Base-by-base conservation (phyloP, 2,329 filamentous ascomycete species). In the Anthostomella pinea region DNA sequence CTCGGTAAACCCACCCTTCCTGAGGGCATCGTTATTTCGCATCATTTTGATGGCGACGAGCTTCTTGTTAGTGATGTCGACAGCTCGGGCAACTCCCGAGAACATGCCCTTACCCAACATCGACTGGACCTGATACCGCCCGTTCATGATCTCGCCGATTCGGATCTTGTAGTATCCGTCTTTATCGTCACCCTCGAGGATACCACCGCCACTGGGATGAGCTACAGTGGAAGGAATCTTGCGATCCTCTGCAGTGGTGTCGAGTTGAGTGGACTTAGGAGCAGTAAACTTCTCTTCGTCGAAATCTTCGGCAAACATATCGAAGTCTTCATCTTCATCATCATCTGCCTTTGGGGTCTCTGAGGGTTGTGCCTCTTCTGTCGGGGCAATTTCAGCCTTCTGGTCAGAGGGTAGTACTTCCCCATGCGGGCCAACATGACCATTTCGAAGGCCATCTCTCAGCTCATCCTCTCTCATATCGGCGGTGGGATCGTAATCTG, bases 41-140 rank as follows among this genome's bases (percentile, higher is more conserved):
- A 97, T 95, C 53, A 98, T 93, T 67, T 98, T 98, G 73, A 98
- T 86, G 16, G 93, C 93, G 20, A 97, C 90, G n/a, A 85, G 62
- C 51, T 79, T 77, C 54, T 82, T 83, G 39, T 76, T 86, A 31
- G 79, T 80, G 15, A 83, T 77, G 62, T 96, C 90, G 45, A 79
- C 75, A 15, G 93, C 93, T 47, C 88, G 82, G 35, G 93, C 88
- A n/a, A 98, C 93, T 7, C 88, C 89, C 0, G 93, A 95, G 61
- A 96, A 98, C 76, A 96, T 95, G 53, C 93, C 93, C 63, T 87
- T 89, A 46, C 93, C 93, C 15, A 98, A 74, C 34, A 83, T 83
- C 40, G 90, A 81, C 60, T 91, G 85, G 20, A 98, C 81, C 58
- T 93, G 87, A 62, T 97, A 97, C 21, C 89, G 85, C 19, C 83